These are phyloP conservation scores for Tilletia walkeri DNA, from an alignment of 1,284 basidiomycete species.

Conservation along the genomic window DNA sequence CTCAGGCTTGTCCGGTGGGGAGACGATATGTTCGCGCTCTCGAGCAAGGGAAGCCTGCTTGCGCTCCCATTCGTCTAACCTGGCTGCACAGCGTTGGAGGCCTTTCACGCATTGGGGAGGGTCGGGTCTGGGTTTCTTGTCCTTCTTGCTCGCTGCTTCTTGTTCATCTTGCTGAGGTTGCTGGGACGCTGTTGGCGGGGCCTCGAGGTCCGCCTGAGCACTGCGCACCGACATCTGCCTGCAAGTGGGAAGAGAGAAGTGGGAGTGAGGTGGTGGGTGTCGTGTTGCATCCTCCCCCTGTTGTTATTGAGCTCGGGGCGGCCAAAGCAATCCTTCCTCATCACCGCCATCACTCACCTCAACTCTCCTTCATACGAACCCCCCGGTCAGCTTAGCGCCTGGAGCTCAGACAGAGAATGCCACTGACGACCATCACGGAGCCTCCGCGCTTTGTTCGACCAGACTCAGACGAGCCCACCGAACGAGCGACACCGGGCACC, in stretches of 20 bases:
- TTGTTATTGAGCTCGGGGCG: not conserved
- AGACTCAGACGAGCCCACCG: not conserved
- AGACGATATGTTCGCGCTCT: not conserved
- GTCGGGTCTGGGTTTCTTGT: slow-evolving; percentile 5
- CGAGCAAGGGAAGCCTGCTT: slow-evolving; percentile 23
- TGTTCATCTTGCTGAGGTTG: too few relatives aligned
- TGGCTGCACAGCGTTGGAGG: slow-evolving; percentile 22
- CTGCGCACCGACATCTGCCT: not conserved
- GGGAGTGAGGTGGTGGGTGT: too few relatives aligned
- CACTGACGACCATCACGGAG: not conserved
- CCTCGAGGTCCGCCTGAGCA: not conserved
- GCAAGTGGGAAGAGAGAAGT: too few relatives aligned
- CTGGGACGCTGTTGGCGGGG: not conserved
- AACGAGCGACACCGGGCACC: slow-evolving; percentile 11
- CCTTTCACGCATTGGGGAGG: slow-evolving; percentile 35
- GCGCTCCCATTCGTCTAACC: slow-evolving; percentile 34
- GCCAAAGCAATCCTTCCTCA: not conserved
- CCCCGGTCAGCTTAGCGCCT: too few relatives aligned
- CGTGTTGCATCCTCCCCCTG: not conserved
- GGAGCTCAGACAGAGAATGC: not conserved
- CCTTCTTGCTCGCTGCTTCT: not conserved
- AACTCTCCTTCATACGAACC: not conserved
- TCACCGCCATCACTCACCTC: not conserved
- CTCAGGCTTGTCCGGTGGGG: slow-evolving; percentile 29
- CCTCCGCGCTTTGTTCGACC: not conserved